A percentile compares a stretch with the other conserved stretches of the same genome.
Evolutionary conservation across 257 asterid species (phyloP).

Genomic region (Nicotiana otophora): DNA sequence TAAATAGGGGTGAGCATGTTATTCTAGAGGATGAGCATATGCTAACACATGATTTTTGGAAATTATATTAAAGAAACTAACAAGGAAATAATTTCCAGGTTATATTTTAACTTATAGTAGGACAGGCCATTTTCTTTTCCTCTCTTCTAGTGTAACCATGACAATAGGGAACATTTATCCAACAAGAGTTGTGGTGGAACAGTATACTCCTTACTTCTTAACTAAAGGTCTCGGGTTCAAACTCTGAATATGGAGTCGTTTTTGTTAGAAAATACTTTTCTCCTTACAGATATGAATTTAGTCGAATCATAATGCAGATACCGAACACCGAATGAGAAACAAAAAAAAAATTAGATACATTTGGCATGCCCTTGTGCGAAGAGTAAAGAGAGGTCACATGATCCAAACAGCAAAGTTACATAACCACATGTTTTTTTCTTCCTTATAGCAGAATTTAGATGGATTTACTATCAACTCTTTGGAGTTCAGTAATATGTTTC

Average conservation of each 20-base stretch:
- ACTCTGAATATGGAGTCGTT: no score
- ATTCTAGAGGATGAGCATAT: constrained; percentile 29
- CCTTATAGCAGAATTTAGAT: not conserved
- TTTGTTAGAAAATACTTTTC: no score
- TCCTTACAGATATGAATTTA: no score
- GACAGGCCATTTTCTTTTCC: not conserved
- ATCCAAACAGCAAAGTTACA: not conserved
- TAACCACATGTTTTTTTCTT: no score
- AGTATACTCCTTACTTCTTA: no score
- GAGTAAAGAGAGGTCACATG: not conserved
- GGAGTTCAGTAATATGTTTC: not conserved
- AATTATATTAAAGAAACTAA: constrained; percentile 6
- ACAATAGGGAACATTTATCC: no score
- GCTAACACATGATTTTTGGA: constrained; percentile 23
- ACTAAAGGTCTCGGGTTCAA: no score
- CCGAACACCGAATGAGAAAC: no score
- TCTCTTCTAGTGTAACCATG: not conserved
- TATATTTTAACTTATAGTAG: not conserved
- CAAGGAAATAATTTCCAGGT: not conserved
- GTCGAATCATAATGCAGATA: no score
- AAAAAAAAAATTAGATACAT: not conserved
- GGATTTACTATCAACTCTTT: not conserved
- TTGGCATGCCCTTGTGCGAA: not conserved
- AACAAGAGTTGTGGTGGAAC: no score
- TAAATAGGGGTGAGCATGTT: constrained; percentile 24